A percentile compares a stretch with the other conserved stretches of the same genome.
Evolutionary conservation across 345 rosid species (phyloP).

Genomic region (Populus pruinosa): DNA sequence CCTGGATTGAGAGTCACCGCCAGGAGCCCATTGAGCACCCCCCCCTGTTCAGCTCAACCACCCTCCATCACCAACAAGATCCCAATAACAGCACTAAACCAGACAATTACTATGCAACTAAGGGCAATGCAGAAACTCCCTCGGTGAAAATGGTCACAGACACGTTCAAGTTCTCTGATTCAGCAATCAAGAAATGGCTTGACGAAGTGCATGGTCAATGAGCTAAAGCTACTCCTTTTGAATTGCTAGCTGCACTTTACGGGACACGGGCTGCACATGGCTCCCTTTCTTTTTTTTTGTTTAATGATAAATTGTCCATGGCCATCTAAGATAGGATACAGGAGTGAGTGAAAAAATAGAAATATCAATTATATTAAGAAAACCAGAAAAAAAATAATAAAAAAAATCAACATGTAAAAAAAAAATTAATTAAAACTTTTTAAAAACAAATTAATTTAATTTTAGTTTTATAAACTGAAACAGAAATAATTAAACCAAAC

Average conservation of each 20-base stretch:
- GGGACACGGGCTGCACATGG: conserved; percentile 37
- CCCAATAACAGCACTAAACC: not conserved
- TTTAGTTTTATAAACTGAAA: too few species aligned
- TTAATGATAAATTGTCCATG: too few species aligned
- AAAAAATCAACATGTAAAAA: too few species aligned
- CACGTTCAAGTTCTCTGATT: conserved; percentile 50
- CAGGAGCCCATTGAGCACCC: conserved; percentile 23
- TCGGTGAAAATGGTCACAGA: conserved; percentile 38
- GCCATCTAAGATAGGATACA: too few species aligned
- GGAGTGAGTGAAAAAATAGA: too few species aligned
- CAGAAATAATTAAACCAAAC: too few species aligned
- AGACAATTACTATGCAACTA: conserved; percentile 13
- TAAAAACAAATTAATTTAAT: too few species aligned
- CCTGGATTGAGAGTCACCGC: conserved; percentile 47
- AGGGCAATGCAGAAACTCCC: conserved; percentile 9
- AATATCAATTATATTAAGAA: too few species aligned
- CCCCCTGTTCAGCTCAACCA: conserved; percentile 26
- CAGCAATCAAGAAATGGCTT: conserved; percentile 22
- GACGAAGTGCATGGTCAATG: conserved; percentile 7
- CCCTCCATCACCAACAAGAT: not conserved
- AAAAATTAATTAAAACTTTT: too few species aligned
- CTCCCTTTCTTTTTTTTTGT: not conserved
- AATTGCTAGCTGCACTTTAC: conserved; percentile 42
- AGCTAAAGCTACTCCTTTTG: conserved; percentile 43
- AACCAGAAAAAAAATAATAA: too few species aligned